A percentile compares a stretch with the other conserved stretches of the same genome.
Conservation (phyloP, 805 yeast genomes). For the Myxozyma vanderwaltii region DNA sequence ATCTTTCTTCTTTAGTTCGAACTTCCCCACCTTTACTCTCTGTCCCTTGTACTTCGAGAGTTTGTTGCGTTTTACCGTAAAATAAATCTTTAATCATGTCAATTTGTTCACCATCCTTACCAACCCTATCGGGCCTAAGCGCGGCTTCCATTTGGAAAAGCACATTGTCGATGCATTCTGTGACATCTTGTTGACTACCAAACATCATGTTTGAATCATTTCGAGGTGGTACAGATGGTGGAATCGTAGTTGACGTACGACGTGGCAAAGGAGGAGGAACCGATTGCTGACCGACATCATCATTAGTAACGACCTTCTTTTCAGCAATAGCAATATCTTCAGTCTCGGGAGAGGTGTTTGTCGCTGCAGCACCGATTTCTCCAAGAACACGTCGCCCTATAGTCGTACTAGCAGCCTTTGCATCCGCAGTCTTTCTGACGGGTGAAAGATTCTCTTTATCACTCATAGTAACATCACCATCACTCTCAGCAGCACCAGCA, state of each 20-base stretch:
- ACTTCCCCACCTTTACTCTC: background rate
- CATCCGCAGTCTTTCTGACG: background rate
- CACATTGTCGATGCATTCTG: conserved; percentile 95
- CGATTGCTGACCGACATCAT: background rate
- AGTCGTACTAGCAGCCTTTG: too few relatives aligned
- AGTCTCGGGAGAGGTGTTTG: background rate
- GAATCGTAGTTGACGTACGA: conserved; percentile 5
- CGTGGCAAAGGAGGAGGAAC: conserved; percentile 14
- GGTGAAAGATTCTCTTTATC: conserved; percentile 19
- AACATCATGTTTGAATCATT: conserved; percentile 30
- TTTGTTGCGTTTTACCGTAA: conserved; percentile 83
- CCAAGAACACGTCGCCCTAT: conserved; percentile 15
- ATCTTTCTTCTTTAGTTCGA: conserved; percentile 62
- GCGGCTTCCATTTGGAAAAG: conserved; percentile 89
- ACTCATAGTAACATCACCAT: background rate
- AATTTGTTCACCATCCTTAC: conserved; percentile 73
- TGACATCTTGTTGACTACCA: conserved; percentile 92
- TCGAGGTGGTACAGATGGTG: conserved; percentile 15
- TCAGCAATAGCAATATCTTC: background rate
- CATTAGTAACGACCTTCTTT: background rate
- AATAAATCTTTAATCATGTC: conserved; percentile 81
- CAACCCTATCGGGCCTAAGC: conserved; percentile 63
- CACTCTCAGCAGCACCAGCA: background rate
- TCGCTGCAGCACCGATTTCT: background rate
- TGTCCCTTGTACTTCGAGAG: conserved; percentile 48